phyloP scores from a whole-genome alignment of 2,329 filamentous ascomycete genomes.

The Penicillium rolfsii region DNA sequence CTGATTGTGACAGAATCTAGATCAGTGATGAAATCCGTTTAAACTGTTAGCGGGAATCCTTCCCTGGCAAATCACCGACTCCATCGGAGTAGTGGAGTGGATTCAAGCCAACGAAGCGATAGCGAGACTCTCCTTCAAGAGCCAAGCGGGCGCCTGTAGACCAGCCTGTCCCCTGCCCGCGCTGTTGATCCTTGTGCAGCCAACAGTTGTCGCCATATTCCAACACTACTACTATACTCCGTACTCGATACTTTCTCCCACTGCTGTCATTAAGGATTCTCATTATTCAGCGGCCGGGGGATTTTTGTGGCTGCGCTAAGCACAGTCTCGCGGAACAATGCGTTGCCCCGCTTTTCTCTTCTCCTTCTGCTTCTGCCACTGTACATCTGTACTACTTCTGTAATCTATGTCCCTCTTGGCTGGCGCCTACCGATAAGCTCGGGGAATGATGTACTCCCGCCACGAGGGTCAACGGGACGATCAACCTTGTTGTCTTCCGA shows the following conservation, averaged over 20 bases:
- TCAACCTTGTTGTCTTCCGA: slow-evolving; percentile 24
- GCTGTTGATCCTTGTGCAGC: slow-evolving; percentile 12
- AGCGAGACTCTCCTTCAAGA: slow-evolving; percentile 1
- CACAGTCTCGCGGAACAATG: background rate
- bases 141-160: slow-evolving; percentile 7
- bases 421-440: slow-evolving; percentile 31
- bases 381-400: background rate
- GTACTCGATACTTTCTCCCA: too few relatives aligned
- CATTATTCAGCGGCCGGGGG: background rate
- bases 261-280: background rate
- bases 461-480: slow-evolving; percentile 28
- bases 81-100: background rate
- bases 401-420: background rate
- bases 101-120: background rate
- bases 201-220: background rate
- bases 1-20: background rate
- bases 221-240: background rate
- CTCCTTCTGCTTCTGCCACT: background rate
- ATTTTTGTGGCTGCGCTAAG: background rate
- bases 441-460: slow-evolving; percentile 14
- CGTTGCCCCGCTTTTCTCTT: background rate
- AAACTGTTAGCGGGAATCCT: background rate
- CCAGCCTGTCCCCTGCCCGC: slow-evolving; percentile 1
- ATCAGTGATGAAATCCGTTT: background rate
- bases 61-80: background rate